Evolutionary conservation across 371 early-diverging fungal genomes (phyloP), one percentile per base, ranked within the genome.

Genomic region (Actinomucor elegans): DNA sequence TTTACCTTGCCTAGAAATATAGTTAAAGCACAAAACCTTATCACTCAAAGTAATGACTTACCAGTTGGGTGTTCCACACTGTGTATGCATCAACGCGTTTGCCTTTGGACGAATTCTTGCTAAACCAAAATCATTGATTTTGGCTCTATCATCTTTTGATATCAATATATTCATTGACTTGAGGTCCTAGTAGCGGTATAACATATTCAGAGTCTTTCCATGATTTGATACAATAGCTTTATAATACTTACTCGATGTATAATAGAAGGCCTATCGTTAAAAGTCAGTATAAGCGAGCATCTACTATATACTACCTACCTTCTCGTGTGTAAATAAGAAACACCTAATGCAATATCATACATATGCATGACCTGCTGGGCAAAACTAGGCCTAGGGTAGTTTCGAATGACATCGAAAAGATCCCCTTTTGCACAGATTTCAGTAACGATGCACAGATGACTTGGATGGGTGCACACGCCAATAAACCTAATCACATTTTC

Each of bases 151-250:
- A 52, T 88, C 83, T 8, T 65, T 64, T 3, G 83, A 80, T 49
- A 85, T 80, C 58, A 90, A 59, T 23, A 89, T 85, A 51, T 89
- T 94, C 85, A 88, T 87, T 11, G 93, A 93, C 68, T 94, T 94
- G 36, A 93, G 74, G 59, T 93, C 94, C 66, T 67, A 37, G 26
- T 2, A 14, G 10, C 12, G n/a, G n/a, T n/a, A n/a, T n/a, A n/a
- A 15, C n/a, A 2, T 14, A 15, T n/a, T 42, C 10, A 24, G 5
- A 23, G 12, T 41, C 1, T 24, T n/a, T 7, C 5, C 27, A 42
- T 23, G 3, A 42, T 24, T 10, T 23, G 34, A 34, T 9, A 23
- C n/a, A n/a, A 23, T 11, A 12, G 4, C 11, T 41, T 9, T 18
- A 29, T 11, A 29, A 14, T 17, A 27, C 60, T 58, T 66, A 70